Conservation (phyloP, 805 yeast species). For the Torulaspora gathmanii region DNA sequence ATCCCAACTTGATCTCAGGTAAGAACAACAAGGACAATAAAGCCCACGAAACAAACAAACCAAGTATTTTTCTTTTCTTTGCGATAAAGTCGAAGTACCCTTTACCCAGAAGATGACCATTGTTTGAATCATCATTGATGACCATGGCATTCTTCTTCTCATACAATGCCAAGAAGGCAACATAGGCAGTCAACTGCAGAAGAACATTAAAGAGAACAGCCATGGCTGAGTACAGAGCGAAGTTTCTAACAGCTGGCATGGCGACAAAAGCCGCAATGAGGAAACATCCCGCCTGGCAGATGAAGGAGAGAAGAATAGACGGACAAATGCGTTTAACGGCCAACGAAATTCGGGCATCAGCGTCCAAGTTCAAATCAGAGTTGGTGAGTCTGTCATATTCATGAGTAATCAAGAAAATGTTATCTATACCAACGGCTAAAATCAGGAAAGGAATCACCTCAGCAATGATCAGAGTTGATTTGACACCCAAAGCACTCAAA, state of each 20-base stretch:
- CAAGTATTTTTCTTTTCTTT: slow-evolving; percentile 45
- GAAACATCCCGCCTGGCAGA: slow-evolving; percentile 77
- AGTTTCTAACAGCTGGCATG: slow-evolving; percentile 95
- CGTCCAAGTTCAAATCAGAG: slow-evolving; percentile 42
- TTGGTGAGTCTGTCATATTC: slow-evolving; percentile 58
- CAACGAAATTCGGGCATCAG: slow-evolving; percentile 56
- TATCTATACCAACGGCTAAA: slow-evolving; percentile 94
- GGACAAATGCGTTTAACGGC: slow-evolving; percentile 80
- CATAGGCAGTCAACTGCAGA: slow-evolving; percentile 77
- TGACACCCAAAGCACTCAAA: slow-evolving; percentile 68
- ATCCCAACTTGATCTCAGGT: slow-evolving; percentile 69
- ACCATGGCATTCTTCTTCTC: slow-evolving; percentile 17
- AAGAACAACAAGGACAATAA: slow-evolving; percentile 64
- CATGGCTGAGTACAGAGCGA: slow-evolving; percentile 85
- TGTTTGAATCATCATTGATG: slow-evolving; percentile 14
- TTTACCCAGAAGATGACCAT: slow-evolving; percentile 8
- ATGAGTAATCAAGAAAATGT: slow-evolving; percentile 80
- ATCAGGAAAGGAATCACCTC: slow-evolving; percentile 94
- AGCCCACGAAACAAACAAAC: slow-evolving; percentile 55
- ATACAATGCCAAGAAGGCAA: slow-evolving; percentile 53
- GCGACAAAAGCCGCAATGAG: slow-evolving; percentile 71
- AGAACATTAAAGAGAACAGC: slow-evolving; percentile 73
- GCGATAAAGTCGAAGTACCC: slow-evolving; percentile 46
- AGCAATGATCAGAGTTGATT: slow-evolving; percentile 87
- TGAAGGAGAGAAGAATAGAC: slow-evolving; percentile 70